A percentile compares a stretch with the other conserved stretches of the same genome.
Conservation (phyloP, 352 stramenopile species). For the Phytophthora agathidicida region DNA sequence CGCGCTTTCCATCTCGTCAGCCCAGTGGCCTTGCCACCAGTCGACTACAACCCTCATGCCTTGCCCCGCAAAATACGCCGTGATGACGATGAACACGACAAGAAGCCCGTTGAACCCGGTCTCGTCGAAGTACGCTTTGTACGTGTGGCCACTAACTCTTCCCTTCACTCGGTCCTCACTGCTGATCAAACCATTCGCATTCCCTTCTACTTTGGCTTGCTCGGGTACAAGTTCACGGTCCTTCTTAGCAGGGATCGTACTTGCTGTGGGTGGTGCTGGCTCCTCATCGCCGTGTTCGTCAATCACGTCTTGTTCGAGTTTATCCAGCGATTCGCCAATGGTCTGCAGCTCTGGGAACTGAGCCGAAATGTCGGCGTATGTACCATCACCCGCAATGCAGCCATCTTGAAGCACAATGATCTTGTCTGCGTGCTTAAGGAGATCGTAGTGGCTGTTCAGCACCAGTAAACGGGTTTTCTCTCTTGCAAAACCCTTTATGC, state of each 20-base stretch:
- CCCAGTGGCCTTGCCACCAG: slow-evolving; percentile 48
- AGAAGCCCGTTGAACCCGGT: slow-evolving; percentile 34
- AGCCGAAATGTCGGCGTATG: slow-evolving; percentile 22
- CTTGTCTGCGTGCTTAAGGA: slow-evolving; percentile 40
- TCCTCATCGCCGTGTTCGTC: slow-evolving; percentile 22
- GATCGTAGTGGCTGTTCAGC: slow-evolving; percentile 51
- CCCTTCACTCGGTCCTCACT: slow-evolving; percentile 38
- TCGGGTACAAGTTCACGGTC: not conserved
- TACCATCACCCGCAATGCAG: slow-evolving; percentile 26
- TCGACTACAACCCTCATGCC: slow-evolving; percentile 31
- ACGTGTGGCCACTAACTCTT: slow-evolving; percentile 32
- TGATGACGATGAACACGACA: slow-evolving; percentile 26
- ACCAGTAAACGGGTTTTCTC: slow-evolving; percentile 82
- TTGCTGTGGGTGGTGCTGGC: not conserved
- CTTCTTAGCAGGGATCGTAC: not conserved
- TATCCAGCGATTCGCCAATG: slow-evolving; percentile 18
- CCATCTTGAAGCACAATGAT: slow-evolving; percentile 43
- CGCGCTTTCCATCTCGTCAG: slow-evolving; percentile 23
- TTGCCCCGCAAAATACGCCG: slow-evolving; percentile 22
- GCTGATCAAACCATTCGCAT: slow-evolving; percentile 11
- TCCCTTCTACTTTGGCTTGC: slow-evolving; percentile 2
- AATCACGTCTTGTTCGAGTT: slow-evolving; percentile 31
- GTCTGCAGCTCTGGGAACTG: slow-evolving; percentile 33
- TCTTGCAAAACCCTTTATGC: slow-evolving; percentile 24
- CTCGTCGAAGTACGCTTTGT: slow-evolving; percentile 43